phyloP scores from a whole-genome alignment of 108 stramenopile species.

The Bacterosira constricta region DNA sequence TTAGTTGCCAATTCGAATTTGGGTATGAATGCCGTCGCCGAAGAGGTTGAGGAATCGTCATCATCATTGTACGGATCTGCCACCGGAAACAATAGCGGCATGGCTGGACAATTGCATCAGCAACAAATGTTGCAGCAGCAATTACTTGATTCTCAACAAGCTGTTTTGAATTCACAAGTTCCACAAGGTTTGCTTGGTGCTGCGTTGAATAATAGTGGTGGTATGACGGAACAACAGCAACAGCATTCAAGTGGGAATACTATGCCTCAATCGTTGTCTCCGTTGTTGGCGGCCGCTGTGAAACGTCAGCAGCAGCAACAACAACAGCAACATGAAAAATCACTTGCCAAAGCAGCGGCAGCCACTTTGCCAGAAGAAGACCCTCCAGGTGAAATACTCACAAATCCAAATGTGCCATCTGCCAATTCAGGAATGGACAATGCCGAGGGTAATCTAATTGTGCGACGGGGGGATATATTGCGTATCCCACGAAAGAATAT shows the following conservation, averaged over 20 bases:
- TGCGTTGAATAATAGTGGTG: not conserved
- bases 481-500: slow-evolving; percentile 49
- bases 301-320: not conserved
- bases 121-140: not conserved
- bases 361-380: slow-evolving; percentile 9
- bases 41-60: slow-evolving; percentile 1
- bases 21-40: slow-evolving; percentile 15
- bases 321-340: slow-evolving; percentile 7
- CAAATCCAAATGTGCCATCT: slow-evolving; percentile 67
- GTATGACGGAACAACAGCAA: not conserved
- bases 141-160: not conserved
- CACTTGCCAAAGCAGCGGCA: slow-evolving; percentile 9
- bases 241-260: no score
- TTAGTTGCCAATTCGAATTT: slow-evolving; percentile 3
- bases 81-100: not conserved
- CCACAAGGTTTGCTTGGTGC: slow-evolving; percentile 2
- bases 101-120: not conserved
- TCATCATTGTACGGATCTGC: no score
- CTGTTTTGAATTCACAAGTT: not conserved
- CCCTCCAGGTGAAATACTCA: slow-evolving; percentile 68
- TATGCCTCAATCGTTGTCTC: not conserved
- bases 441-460: slow-evolving; percentile 79
- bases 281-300: not conserved
- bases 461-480: slow-evolving; percentile 67
- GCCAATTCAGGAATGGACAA: slow-evolving; percentile 76